These are phyloP conservation scores for Trichoderma semiorbis DNA, from an alignment of 2,329 filamentous ascomycete genomes.

Conservation along the genomic window DNA sequence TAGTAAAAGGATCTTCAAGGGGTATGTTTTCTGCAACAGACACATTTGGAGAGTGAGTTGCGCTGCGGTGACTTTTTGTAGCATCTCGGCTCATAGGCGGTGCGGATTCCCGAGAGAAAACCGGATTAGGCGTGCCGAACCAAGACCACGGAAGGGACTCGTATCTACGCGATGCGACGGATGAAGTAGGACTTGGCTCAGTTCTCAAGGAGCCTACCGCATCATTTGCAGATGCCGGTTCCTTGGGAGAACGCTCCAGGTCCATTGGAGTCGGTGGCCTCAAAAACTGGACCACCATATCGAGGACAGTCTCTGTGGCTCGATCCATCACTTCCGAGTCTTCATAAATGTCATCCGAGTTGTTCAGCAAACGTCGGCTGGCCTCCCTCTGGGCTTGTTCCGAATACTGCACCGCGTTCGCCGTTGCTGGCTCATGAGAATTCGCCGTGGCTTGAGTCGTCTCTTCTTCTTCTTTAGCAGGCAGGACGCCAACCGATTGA, in stretches of 20 bases:
- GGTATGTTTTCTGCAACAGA: not conserved
- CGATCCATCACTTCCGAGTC: conserved; percentile 23
- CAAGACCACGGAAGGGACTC: conserved; percentile 50
- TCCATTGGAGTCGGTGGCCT: conserved; percentile 45
- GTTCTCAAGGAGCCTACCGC: conserved; percentile 43
- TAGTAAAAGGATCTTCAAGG: conserved; percentile 34
- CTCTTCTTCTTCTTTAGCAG: not conserved
- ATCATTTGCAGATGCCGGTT: conserved; percentile 51
- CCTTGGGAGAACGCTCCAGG: conserved; percentile 33
- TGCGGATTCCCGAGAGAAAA: conserved; percentile 22
- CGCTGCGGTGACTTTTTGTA: conserved; percentile 22
- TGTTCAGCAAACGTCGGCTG: not conserved
- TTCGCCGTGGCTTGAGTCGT: not conserved
- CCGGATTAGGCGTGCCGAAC: conserved; percentile 39
- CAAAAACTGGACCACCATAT: conserved; percentile 49
- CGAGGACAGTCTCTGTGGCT: conserved; percentile 40
- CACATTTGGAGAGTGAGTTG: conserved; percentile 6
- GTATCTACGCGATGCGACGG: conserved; percentile 32
- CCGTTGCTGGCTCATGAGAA: not conserved
- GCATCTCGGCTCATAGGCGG: conserved; percentile 26
- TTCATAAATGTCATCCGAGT: not conserved
- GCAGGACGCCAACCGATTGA: not conserved
- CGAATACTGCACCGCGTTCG: not conserved
- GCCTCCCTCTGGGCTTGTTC: not conserved
- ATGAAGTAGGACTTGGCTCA: conserved; percentile 30